phyloP scores from a whole-genome alignment of 2,329 filamentous ascomycete genomes.

The Nannizzia gypsea region DNA sequence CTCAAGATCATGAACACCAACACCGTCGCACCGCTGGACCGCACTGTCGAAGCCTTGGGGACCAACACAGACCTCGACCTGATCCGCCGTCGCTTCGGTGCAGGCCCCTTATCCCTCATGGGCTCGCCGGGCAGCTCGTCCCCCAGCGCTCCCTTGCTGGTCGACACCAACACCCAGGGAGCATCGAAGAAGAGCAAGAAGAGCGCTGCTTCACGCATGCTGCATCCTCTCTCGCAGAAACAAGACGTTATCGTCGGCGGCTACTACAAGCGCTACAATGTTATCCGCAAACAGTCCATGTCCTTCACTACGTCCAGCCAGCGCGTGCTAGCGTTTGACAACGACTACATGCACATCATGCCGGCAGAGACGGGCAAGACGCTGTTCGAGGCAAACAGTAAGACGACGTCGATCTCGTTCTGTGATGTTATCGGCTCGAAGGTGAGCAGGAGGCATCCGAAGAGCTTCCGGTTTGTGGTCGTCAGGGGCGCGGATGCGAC shows the following conservation, averaged over 20 bases:
- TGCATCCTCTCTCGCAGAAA: constrained; percentile 39
- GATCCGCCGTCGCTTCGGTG: constrained; percentile 49
- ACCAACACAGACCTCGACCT: constrained; percentile 50
- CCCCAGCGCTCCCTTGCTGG: constrained; percentile 52
- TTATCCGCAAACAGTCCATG: constrained; percentile 54
- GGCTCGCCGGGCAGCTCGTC: constrained; percentile 51
- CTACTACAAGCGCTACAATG: constrained; percentile 51
- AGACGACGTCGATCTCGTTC: constrained; percentile 52
- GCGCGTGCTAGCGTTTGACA: constrained; percentile 50
- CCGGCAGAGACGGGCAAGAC: constrained; percentile 45
- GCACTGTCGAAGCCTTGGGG: constrained; percentile 53
- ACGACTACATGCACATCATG: constrained; percentile 56
- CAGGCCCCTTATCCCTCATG: constrained; percentile 44
- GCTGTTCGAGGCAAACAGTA: constrained; percentile 36
- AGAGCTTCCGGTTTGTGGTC: constrained; percentile 51
- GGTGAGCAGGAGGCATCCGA: constrained; percentile 51
- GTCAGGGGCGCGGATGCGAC: constrained; percentile 49
- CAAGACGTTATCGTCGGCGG: constrained; percentile 35
- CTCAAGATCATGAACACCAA: constrained; percentile 53
- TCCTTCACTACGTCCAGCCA: constrained; percentile 51
- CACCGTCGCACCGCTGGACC: constrained; percentile 51
- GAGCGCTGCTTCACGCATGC: constrained; percentile 22
- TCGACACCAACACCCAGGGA: constrained; percentile 27
- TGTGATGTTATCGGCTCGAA: constrained; percentile 53
- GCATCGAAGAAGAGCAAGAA: constrained; percentile 35